These are phyloP conservation scores for Epichloe bromicola DNA, from an alignment of 2,329 filamentous ascomycete species.

Conservation along the genomic window DNA sequence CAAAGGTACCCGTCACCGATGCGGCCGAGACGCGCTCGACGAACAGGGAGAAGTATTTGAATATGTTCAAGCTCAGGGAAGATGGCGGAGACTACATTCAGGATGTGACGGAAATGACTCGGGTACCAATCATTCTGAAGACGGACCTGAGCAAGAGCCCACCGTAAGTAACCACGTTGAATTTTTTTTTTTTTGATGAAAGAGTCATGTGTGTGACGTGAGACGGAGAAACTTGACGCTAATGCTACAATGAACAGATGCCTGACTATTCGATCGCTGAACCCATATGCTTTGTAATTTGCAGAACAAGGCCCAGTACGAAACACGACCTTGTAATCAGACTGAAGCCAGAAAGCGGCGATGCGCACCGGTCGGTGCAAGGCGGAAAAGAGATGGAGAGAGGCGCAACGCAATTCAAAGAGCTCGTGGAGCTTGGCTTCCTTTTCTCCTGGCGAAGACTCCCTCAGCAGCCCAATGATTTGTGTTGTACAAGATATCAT, in stretches of 20 bases:
- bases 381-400: slow-evolving; percentile 2
- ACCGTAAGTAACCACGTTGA: slow-evolving; percentile 59
- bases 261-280: slow-evolving; percentile 71
- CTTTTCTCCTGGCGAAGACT: neutral
- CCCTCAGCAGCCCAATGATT: slow-evolving; percentile 5
- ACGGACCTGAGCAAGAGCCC: slow-evolving; percentile 97
- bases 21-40: slow-evolving; percentile 66
- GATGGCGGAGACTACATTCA: slow-evolving; percentile 94
- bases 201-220: neutral
- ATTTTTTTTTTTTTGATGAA: neutral
- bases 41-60: slow-evolving; percentile 94
- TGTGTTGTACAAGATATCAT: slow-evolving; percentile 11
- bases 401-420: slow-evolving; percentile 1
- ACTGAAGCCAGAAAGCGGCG: slow-evolving; percentile 3
- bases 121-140: slow-evolving; percentile 95
- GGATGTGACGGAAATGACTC: slow-evolving; percentile 94
- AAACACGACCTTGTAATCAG: slow-evolving; percentile 1
- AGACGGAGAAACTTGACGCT: neutral
- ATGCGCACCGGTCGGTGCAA: neutral
- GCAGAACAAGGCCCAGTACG: neutral
- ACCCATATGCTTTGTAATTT: slow-evolving; percentile 55
- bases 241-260: slow-evolving; percentile 36
- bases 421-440: slow-evolving; percentile 2
- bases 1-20: slow-evolving; percentile 69
- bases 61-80: slow-evolving; percentile 78